A percentile compares a stretch with the other conserved stretches of the same genome.
phyloP scores from a whole-genome alignment of 208 protist species.

The Balamuthia mandrillaris region DNA sequence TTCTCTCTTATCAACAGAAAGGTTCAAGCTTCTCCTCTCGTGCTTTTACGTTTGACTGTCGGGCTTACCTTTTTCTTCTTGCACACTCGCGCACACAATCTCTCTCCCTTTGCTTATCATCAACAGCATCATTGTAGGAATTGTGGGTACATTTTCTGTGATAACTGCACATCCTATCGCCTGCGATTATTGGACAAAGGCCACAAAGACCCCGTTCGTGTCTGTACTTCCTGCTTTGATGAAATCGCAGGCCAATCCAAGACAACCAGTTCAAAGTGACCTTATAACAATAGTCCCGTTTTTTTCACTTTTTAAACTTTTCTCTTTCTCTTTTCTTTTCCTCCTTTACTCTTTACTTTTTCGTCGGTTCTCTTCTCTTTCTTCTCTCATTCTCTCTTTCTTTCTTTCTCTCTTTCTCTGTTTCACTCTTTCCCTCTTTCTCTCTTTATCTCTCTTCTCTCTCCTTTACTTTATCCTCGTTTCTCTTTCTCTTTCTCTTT shows the following conservation, averaged over 20 bases:
- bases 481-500: neutral
- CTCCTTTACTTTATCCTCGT: conserved; percentile 8
- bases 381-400: neutral
- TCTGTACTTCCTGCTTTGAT: too few relatives aligned
- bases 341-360: neutral
- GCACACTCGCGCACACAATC: too few relatives aligned
- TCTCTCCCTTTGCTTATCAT: too few relatives aligned
- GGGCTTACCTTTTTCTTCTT: too few relatives aligned
- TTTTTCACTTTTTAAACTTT: too few relatives aligned
- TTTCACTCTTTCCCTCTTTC: too few relatives aligned
- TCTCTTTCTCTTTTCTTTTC: too few relatives aligned
- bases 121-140: too few relatives aligned
- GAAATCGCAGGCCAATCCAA: too few relatives aligned
- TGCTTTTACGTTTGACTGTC: too few relatives aligned
- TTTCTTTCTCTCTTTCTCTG: neutral
- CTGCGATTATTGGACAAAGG: conserved; percentile 20
- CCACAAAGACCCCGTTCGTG: conserved; percentile 26
- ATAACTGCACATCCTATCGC: conserved; percentile 26
- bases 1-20: conserved; percentile 34
- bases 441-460: neutral
- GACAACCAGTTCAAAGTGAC: too few relatives aligned
- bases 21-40: neutral
- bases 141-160: conserved; percentile 35
- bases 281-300: too few relatives aligned
- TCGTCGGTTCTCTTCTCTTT: neutral